Percentiles rank a stretch among this genome's conserved stretches.
Evolutionary conservation across 768 basidiomycete genomes (phyloP).

Genomic region (Leccinum variicolor): DNA sequence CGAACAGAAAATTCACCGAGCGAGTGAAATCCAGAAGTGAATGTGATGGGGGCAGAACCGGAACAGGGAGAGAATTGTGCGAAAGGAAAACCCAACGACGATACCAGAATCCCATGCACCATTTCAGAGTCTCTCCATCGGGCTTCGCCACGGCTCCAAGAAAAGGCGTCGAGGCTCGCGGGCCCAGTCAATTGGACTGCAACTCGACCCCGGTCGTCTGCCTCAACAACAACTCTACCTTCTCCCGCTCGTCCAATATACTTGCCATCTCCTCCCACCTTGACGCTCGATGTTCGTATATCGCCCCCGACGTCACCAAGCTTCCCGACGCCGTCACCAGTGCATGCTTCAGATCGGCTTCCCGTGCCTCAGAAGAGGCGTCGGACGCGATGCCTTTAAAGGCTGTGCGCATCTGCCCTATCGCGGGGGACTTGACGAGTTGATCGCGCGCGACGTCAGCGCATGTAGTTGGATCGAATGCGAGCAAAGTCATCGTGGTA

Average conservation of each 20-base stretch:
- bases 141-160: background rate
- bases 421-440: slow-evolving; percentile 43
- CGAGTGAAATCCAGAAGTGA: no score
- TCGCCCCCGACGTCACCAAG: slow-evolving; percentile 54
- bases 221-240: slow-evolving; percentile 59
- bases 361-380: slow-evolving; percentile 43
- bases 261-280: slow-evolving; percentile 68
- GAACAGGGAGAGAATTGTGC: no score
- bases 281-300: slow-evolving; percentile 66
- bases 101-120: background rate
- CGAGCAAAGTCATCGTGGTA: slow-evolving; percentile 68
- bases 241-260: slow-evolving; percentile 62
- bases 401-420: slow-evolving; percentile 49
- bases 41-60: no score
- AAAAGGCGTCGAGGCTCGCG: background rate
- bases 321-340: slow-evolving; percentile 66
- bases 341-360: slow-evolving; percentile 65
- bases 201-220: slow-evolving; percentile 49
- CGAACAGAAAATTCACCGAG: no score
- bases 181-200: slow-evolving; percentile 17
- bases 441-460: slow-evolving; percentile 61
- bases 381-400: slow-evolving; percentile 62
- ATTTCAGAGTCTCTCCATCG: background rate
- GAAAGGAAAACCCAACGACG: background rate
- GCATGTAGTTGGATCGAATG: slow-evolving; percentile 65